Percentiles rank a stretch among this genome's conserved stretches.
Evolutionary conservation across 768 basidiomycete species (phyloP).

Genomic region (Astraeus odoratus): DNA sequence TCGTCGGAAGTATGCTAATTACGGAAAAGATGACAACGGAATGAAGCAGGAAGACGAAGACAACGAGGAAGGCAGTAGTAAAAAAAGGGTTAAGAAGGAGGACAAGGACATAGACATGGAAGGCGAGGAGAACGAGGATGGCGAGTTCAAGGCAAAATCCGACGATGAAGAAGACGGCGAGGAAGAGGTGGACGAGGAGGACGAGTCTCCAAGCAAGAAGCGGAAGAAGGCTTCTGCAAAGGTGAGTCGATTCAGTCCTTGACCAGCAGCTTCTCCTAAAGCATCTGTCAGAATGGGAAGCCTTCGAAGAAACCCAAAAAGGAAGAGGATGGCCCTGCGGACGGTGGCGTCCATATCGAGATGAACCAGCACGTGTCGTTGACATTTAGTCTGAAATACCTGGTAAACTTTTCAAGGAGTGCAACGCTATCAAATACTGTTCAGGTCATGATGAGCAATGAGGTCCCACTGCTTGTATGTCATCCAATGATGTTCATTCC

Average conservation of each 20-base stretch:
- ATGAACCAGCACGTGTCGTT: slow-evolving; percentile 88
- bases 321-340: slow-evolving; percentile 45
- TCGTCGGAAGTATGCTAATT: slow-evolving; percentile 32
- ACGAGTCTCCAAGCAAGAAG: slow-evolving; percentile 54
- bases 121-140: slow-evolving; percentile 37
- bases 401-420: slow-evolving; percentile 94
- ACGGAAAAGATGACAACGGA: slow-evolving; percentile 38
- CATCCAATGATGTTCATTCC: neutral
- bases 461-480: slow-evolving; percentile 80
- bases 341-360: slow-evolving; percentile 65
- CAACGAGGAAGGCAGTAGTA: slow-evolving; percentile 26
- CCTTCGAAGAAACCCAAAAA: slow-evolving; percentile 57
- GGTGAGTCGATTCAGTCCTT: slow-evolving; percentile 23
- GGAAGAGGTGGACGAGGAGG: slow-evolving; percentile 44
- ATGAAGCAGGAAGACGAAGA: slow-evolving; percentile 39
- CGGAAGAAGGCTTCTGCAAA: slow-evolving; percentile 55
- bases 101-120: slow-evolving; percentile 40
- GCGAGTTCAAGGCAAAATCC: slow-evolving; percentile 36
- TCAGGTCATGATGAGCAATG: slow-evolving; percentile 84
- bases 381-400: slow-evolving; percentile 95
- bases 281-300: slow-evolving; percentile 23
- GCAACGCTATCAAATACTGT: slow-evolving; percentile 65
- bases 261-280: neutral
- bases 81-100: slow-evolving; percentile 36
- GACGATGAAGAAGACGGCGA: slow-evolving; percentile 43